These are phyloP conservation scores for Pulveroboletus sp. DNA, from an alignment of 768 basidiomycete genomes.

Conservation along the genomic window DNA sequence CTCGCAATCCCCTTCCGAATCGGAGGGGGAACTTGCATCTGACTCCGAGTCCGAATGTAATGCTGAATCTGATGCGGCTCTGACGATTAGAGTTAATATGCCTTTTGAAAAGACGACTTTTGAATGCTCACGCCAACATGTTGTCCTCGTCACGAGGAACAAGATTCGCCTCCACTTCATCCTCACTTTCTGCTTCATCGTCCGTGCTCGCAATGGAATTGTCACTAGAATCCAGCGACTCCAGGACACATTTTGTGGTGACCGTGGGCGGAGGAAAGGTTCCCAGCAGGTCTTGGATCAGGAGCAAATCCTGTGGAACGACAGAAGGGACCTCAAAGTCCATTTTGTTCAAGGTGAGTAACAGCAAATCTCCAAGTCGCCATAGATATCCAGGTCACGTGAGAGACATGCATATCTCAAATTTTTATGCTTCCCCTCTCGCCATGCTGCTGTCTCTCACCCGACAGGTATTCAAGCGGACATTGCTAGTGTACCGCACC, in stretches of 20 bases:
- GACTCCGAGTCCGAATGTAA: constrained; percentile 37
- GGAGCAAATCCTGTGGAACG: constrained; percentile 70
- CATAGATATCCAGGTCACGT: constrained; percentile 22
- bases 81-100: constrained; percentile 23
- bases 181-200: constrained; percentile 58
- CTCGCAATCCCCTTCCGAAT: constrained; percentile 16
- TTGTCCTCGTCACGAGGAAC: constrained; percentile 42
- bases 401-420: constrained; percentile 1
- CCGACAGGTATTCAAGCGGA: constrained; percentile 2
- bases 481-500: background rate
- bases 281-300: constrained; percentile 68
- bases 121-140: constrained; percentile 19
- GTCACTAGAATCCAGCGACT: constrained; percentile 30
- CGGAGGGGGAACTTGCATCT: constrained; percentile 19
- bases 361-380: background rate
- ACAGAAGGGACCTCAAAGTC: constrained; percentile 60
- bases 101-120: background rate
- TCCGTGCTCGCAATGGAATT: constrained; percentile 54
- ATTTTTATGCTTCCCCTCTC: background rate
- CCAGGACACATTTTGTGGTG: background rate
- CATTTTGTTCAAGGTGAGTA: constrained; percentile 12
- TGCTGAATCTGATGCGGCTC: constrained; percentile 33
- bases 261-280: constrained; percentile 9
- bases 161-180: constrained; percentile 70
- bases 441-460: constrained; percentile 16